Conservation (phyloP, 73 alveolate species). For the Tetrahymena elliotti region DNA sequence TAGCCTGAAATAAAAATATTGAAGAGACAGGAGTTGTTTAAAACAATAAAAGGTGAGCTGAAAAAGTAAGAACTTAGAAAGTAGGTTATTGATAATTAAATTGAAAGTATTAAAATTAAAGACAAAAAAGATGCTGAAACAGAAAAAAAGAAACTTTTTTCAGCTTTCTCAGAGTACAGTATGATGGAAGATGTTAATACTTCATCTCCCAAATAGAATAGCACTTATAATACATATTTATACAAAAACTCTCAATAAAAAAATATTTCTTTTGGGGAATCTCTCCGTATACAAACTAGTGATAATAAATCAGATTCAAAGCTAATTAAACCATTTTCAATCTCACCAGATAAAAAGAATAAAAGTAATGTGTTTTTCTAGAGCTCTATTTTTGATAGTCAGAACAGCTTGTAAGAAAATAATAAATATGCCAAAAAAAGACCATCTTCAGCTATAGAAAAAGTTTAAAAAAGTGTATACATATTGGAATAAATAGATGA, state of each 20-base stretch:
- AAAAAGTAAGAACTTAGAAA: not conserved
- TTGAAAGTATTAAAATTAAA: not conserved
- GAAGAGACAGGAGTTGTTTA: not conserved
- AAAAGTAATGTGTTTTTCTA: not conserved
- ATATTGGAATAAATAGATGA: not conserved
- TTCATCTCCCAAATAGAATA: not conserved
- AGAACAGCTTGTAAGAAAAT: not conserved
- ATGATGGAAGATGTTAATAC: not conserved
- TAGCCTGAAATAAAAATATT: not conserved
- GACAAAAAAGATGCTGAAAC: not conserved
- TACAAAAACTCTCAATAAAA: not conserved
- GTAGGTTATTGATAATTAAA: not conserved
- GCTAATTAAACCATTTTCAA: not conserved
- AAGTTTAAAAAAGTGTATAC: not conserved
- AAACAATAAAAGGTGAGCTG: not conserved
- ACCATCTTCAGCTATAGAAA: not conserved
- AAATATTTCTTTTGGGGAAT: not conserved
- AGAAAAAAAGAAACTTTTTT: not conserved
- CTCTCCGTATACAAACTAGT: not conserved
- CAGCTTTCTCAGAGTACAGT: not conserved
- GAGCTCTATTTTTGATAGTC: not conserved
- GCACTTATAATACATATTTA: not conserved
- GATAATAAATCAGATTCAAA: not conserved
- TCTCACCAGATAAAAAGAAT: not conserved
- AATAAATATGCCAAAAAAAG: too few relatives aligned